Evolutionary conservation across 805 yeast species (phyloP), one percentile per base, ranked within the genome.

Genomic region (Saturnispora mendoncae): DNA sequence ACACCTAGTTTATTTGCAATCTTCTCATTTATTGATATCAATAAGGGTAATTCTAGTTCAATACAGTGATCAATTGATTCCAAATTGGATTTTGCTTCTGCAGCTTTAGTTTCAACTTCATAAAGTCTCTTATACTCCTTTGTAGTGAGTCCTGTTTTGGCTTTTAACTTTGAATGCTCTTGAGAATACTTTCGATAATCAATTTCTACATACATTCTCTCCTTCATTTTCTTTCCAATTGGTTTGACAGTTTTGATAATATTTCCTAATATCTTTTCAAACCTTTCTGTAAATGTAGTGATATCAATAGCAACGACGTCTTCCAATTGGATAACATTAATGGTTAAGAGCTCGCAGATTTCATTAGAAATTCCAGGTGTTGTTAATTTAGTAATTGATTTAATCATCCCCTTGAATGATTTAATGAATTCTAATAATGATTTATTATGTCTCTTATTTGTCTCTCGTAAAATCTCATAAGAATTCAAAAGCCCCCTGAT

Each of bases 31-130:
- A 68, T 52, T 6, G 55, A 42, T 42, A 68, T 60, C 36, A 73
- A 68, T 3, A 45, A 37, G 0, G 80, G 79, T 1, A 77, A 50
- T 32, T 75, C 81, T 24, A 43, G 44, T 43, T 72, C 71, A 45
- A 76, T 57, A 3, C 48, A 38, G 4, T 51, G 46, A 50, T 74
- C 71, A 27, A 64, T 46, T 9, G 45, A 36, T 2, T 67, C 66
- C 48, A 67, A 72, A 37, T 51, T 67, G 52, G 44, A 59, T 43
- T 47, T 62, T 46, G 49, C 58, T 40, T 51, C 53, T 45, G 53
- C 62, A 23, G 56, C 33, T 39, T 54, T 55, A 44, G 55, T 56
- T 38, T 58, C 56, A 19, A 56, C 54, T 32, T 60, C 60, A 27
- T 59, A 51, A 38, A 59, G 47, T 28, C 57, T 55, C 38, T 61